Percentiles rank a stretch among this genome's conserved stretches.
Evolutionary conservation across 176 grass and related monocot genomes (phyloP).

Genomic region (Aegilops bicornis): DNA sequence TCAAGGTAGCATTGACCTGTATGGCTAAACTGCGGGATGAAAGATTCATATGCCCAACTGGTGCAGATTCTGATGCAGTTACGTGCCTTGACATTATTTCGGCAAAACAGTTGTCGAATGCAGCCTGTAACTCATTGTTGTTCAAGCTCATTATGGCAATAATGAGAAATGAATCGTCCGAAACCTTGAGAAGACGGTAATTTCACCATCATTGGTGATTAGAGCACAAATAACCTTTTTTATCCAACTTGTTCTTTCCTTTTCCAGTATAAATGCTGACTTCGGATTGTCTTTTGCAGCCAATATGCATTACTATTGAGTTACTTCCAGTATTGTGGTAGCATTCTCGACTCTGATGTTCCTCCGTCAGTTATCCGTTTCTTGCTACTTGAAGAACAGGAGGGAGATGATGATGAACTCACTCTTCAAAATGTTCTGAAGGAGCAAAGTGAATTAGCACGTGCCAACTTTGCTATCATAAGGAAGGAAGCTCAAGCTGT

Average conservation of each 20-base stretch:
- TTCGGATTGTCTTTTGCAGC: constrained; percentile 47
- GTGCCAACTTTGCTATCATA: constrained; percentile 83
- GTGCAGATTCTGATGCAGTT: constrained; percentile 83
- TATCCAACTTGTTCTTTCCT: constrained; percentile 5
- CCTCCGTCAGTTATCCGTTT: constrained; percentile 71
- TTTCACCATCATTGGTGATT: constrained; percentile 21
- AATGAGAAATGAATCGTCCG: constrained; percentile 81
- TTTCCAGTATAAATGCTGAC: constrained; percentile 18
- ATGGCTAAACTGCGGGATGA: constrained; percentile 98
- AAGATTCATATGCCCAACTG: constrained; percentile 76
- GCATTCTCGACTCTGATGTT: constrained; percentile 86
- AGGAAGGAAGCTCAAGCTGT: constrained; percentile 84
- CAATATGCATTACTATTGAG: constrained; percentile 95
- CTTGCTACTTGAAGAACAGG: constrained; percentile 84
- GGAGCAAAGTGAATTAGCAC: constrained; percentile 79
- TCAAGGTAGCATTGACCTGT: constrained; percentile 91
- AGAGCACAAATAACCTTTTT: neutral
- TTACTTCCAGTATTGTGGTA: constrained; percentile 93
- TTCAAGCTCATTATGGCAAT: constrained; percentile 89
- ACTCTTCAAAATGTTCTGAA: constrained; percentile 88
- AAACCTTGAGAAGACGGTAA: constrained; percentile 96
- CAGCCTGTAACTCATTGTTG: constrained; percentile 79
- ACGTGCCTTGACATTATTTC: constrained; percentile 83
- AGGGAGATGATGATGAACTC: constrained; percentile 79
- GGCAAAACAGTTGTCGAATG: constrained; percentile 78